Percentiles rank a stretch among this genome's conserved stretches.
phyloP scores from a whole-genome alignment of 139 green algal species.

The Gonium pectorale region DNA sequence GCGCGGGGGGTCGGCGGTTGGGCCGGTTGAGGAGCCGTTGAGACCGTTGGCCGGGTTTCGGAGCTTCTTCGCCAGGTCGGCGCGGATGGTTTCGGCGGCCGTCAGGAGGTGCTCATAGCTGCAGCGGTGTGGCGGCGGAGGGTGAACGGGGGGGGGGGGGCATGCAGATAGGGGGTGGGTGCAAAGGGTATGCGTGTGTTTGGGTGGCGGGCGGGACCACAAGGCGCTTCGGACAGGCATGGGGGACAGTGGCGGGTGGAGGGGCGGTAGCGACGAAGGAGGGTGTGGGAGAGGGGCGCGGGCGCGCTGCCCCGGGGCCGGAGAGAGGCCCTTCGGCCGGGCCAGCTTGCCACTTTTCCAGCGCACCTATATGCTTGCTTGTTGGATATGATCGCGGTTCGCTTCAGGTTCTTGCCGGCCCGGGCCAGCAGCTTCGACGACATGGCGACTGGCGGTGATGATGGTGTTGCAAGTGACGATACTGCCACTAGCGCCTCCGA shows the following conservation, averaged over 20 bases:
- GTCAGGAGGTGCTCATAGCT: slow-evolving; percentile 47
- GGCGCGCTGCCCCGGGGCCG: too few relatives aligned
- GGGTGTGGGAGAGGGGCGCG: background rate
- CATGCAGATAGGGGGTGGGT: too few relatives aligned
- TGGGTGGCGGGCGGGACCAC: too few relatives aligned
- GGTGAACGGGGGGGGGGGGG: too few relatives aligned
- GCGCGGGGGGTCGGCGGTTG: slow-evolving; percentile 22
- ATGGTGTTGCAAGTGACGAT: background rate
- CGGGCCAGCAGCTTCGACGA: slow-evolving; percentile 33
- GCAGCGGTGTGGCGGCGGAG: background rate
- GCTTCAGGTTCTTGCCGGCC: slow-evolving; percentile 10
- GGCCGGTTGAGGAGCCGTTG: background rate
- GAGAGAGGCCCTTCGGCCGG: too few relatives aligned
- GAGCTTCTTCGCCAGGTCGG: slow-evolving; percentile 13
- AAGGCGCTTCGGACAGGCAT: too few relatives aligned
- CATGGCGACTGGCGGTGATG: background rate
- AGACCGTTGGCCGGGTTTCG: background rate
- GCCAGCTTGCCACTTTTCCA: too few relatives aligned
- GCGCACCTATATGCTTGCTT: slow-evolving; percentile 17
- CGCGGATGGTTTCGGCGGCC: background rate
- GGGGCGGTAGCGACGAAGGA: background rate
- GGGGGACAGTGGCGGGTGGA: too few relatives aligned
- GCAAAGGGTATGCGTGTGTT: too few relatives aligned
- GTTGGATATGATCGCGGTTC: slow-evolving; percentile 13
- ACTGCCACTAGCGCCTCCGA: background rate